Conservation (phyloP, 2,329 filamentous ascomycete species). For the Ophiocordyceps camponoti-leonardi region DNA sequence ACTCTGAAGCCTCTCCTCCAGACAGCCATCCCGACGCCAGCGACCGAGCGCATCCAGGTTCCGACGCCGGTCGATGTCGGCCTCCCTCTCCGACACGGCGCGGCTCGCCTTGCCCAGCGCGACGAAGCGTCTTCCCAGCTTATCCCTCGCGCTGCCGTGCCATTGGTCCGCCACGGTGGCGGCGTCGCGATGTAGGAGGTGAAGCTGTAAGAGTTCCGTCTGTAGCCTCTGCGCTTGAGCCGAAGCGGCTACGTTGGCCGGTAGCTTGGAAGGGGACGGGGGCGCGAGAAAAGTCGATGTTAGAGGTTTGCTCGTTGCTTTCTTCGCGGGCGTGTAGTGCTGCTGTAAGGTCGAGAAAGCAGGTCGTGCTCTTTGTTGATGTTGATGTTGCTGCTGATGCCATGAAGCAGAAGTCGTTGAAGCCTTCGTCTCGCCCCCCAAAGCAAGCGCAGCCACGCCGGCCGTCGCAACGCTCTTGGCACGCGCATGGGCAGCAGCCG, state of each 20-base stretch:
- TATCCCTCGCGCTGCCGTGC: slow-evolving; percentile 35
- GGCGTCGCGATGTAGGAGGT: slow-evolving; percentile 42
- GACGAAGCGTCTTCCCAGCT: slow-evolving; percentile 28
- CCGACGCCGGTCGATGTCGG: slow-evolving; percentile 25
- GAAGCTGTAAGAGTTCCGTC: slow-evolving; percentile 47
- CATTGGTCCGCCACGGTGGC: slow-evolving; percentile 27
- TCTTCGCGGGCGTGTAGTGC: slow-evolving; percentile 49
- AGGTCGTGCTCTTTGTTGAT: slow-evolving; percentile 25
- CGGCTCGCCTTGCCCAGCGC: slow-evolving; percentile 16
- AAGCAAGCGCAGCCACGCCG: background rate
- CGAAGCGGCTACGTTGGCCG: slow-evolving; percentile 39
- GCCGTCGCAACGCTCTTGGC: slow-evolving; percentile 10
- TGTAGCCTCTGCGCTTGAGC: slow-evolving; percentile 42
- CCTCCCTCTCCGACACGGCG: slow-evolving; percentile 19
- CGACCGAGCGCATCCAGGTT: slow-evolving; percentile 34
- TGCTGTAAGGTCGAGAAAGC: slow-evolving; percentile 48
- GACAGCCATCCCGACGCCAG: slow-evolving; percentile 23
- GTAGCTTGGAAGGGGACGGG: slow-evolving; percentile 42
- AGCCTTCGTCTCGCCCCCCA: background rate
- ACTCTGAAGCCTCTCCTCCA: slow-evolving; percentile 39
- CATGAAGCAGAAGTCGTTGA: slow-evolving; percentile 4
- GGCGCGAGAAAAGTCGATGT: slow-evolving; percentile 39
- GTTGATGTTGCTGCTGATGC: slow-evolving; percentile 6
- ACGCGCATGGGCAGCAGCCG: slow-evolving; percentile 11
- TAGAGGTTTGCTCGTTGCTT: slow-evolving; percentile 42